Percentiles rank a stretch among this genome's conserved stretches.
These are phyloP conservation scores for Pseudogymnoascus sp. DNA, from an alignment of 2,329 filamentous ascomycete species.

Conservation along the genomic window DNA sequence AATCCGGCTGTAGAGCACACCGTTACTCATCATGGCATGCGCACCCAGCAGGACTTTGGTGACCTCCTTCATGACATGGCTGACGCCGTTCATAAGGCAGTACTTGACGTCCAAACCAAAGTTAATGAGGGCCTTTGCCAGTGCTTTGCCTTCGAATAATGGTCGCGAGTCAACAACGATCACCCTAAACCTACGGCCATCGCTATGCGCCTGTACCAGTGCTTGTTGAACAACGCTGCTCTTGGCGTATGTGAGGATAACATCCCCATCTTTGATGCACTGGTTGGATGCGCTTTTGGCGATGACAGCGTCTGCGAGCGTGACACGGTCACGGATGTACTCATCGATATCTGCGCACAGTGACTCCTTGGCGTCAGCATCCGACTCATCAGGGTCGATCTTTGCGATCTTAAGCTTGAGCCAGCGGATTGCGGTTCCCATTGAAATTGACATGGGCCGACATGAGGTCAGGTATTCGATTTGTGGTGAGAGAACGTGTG, in stretches of 20 bases:
- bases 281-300: constrained; percentile 65
- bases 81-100: constrained; percentile 69
- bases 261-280: constrained; percentile 65
- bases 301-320: constrained; percentile 78
- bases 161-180: constrained; percentile 74
- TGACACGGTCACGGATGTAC: constrained; percentile 86
- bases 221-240: constrained; percentile 80
- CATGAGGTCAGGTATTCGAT: constrained; percentile 92
- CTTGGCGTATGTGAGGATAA: constrained; percentile 79
- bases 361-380: constrained; percentile 70
- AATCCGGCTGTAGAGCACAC: constrained; percentile 76
- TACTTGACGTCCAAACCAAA: constrained; percentile 74
- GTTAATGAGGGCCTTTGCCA: constrained; percentile 61
- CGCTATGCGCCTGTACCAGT: constrained; percentile 61
- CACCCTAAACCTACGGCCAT: constrained; percentile 71
- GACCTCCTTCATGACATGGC: constrained; percentile 62
- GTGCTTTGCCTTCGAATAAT: constrained; percentile 59
- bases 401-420: constrained; percentile 88
- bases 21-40: constrained; percentile 93
- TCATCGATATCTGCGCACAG: constrained; percentile 76
- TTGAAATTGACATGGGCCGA: constrained; percentile 90
- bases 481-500: constrained; percentile 85
- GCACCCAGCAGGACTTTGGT: constrained; percentile 68
- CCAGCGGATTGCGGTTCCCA: constrained; percentile 94
- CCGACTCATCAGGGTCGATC: constrained; percentile 77